Evolutionary conservation across 306 rosid species (phyloP).

Genomic region (Cucumis melo): DNA sequence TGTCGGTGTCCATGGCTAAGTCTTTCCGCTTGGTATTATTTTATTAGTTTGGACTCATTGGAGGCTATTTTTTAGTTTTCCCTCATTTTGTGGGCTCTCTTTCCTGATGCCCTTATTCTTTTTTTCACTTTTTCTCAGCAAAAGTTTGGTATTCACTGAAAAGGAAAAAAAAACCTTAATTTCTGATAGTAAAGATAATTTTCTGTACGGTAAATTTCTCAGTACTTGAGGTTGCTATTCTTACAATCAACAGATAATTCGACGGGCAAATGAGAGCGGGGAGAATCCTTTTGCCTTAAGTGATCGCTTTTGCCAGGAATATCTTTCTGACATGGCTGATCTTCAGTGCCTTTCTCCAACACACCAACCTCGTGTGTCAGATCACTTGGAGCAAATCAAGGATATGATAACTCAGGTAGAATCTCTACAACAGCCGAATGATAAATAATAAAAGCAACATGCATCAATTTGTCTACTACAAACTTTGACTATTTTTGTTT

Average conservation of each 20-base stretch:
- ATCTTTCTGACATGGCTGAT: conserved; percentile 54
- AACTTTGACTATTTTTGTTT: background rate
- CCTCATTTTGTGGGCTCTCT: too few relatives aligned
- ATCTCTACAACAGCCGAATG: background rate
- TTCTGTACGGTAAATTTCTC: conserved; percentile 1
- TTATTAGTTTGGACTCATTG: too few relatives aligned
- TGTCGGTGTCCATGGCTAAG: too few relatives aligned
- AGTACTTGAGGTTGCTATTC: conserved; percentile 13
- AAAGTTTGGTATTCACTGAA: too few relatives aligned
- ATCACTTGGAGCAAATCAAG: conserved; percentile 74
- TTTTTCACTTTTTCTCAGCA: too few relatives aligned
- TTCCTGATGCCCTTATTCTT: too few relatives aligned
- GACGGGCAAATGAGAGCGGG: conserved; percentile 66
- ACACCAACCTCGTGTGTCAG: conserved; percentile 78
- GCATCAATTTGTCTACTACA: background rate
- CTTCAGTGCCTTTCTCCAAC: conserved; percentile 84
- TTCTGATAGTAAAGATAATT: background rate
- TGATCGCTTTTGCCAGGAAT: conserved; percentile 67
- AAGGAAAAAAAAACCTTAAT: background rate
- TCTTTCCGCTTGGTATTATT: too few relatives aligned
- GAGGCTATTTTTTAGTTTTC: too few relatives aligned
- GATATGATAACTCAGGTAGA: conserved; percentile 62
- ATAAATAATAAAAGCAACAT: background rate
- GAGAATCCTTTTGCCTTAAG: conserved; percentile 72
- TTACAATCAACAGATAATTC: conserved; percentile 58